Conservation (phyloP, 2,329 filamentous ascomycete genomes). For the Talaromyces islandicus region DNA sequence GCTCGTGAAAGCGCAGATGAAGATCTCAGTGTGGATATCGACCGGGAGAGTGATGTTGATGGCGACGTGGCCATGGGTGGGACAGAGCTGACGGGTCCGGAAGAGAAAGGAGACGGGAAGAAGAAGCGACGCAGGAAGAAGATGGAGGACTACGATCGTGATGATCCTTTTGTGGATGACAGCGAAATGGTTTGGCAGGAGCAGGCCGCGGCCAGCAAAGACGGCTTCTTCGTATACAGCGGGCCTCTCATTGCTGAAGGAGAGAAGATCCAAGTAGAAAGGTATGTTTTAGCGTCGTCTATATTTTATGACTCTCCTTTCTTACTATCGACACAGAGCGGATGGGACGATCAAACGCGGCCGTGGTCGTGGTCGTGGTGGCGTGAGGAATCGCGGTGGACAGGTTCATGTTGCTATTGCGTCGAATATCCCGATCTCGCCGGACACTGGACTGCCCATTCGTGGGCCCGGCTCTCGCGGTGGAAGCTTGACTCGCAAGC, state of each 20-base stretch:
- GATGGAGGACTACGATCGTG: conserved; percentile 61
- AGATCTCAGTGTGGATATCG: conserved; percentile 85
- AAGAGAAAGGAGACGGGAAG: conserved; percentile 57
- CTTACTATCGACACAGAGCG: conserved; percentile 45
- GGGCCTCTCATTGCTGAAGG: conserved; percentile 83
- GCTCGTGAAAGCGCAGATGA: conserved; percentile 71
- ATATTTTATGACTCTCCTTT: conserved; percentile 9
- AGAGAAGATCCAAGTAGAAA: conserved; percentile 65
- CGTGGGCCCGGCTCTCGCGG: conserved; percentile 66
- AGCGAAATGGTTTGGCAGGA: conserved; percentile 94
- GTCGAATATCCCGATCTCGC: conserved; percentile 81
- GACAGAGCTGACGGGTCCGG: conserved; percentile 46
- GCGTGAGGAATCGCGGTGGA: conserved; percentile 47
- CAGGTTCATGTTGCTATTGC: conserved; percentile 67
- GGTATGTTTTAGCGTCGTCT: conserved; percentile 38
- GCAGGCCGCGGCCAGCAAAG: conserved; percentile 85
- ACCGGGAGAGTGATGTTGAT: conserved; percentile 56
- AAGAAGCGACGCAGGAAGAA: conserved; percentile 70
- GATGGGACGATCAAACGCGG: conserved; percentile 65
- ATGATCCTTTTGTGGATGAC: conserved; percentile 73
- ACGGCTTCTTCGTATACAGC: conserved; percentile 97
- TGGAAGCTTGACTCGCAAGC: conserved; percentile 68
- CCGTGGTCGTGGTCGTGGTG: conserved; percentile 47
- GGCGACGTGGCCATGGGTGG: conserved; percentile 39
- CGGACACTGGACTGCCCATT: conserved; percentile 75